Percentiles rank a stretch among this genome's conserved stretches.
Evolutionary conservation across 345 rosid species (phyloP).

Genomic region (Mallotus nudiflorus): DNA sequence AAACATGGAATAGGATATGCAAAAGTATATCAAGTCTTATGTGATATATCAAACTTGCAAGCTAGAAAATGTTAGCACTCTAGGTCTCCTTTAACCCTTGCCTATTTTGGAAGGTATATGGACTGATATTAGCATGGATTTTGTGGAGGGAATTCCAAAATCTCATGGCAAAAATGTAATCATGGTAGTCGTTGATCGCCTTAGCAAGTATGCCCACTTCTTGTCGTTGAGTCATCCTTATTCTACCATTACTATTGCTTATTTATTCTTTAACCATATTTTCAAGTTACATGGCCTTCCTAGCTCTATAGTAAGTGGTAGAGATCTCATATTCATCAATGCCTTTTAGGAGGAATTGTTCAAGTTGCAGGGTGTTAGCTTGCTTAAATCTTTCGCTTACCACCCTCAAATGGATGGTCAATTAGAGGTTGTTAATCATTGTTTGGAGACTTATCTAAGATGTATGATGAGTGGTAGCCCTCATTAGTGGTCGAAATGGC

Average conservation of each 20-base stretch:
- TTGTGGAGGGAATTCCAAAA: not conserved
- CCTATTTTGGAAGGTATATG: not conserved
- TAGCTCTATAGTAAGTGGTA: not conserved
- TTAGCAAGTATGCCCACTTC: not conserved
- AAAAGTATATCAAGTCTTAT: not conserved
- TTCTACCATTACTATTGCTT: not conserved
- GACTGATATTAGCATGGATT: not conserved
- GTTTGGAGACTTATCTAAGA: too few relatives aligned
- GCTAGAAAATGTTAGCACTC: not conserved
- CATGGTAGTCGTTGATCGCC: not conserved
- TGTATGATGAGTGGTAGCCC: not conserved
- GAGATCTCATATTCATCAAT: not conserved
- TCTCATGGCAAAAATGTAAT: not conserved
- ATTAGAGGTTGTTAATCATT: not conserved
- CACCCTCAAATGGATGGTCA: not conserved
- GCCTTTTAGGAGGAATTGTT: not conserved
- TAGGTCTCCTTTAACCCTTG: not conserved
- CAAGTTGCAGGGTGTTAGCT: not conserved
- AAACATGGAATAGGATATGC: not conserved
- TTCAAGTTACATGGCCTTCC: not conserved
- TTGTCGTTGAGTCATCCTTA: not conserved
- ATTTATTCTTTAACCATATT: not conserved
- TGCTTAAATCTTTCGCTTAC: not conserved
- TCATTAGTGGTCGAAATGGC: not conserved
- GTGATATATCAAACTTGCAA: not conserved